Evolutionary conservation across 129 eudicot genomes (phyloP).

Genomic region (Flaveria brownii): DNA sequence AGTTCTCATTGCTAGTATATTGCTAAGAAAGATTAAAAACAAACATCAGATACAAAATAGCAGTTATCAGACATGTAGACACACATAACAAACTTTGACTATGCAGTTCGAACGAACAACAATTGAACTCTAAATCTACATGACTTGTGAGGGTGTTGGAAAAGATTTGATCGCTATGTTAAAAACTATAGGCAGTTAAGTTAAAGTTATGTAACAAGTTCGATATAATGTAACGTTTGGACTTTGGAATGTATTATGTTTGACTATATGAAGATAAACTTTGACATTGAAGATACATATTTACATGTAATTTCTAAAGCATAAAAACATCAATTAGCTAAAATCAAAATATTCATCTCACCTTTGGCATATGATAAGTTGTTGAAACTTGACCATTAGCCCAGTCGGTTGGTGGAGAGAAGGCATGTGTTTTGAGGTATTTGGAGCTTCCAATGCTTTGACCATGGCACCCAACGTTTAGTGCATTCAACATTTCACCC

Average conservation of each 20-base stretch:
- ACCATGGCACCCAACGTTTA: slow-evolving; percentile 29
- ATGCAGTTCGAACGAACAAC: slow-evolving; percentile 23
- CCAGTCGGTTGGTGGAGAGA: slow-evolving; percentile 43
- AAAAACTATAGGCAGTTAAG: not conserved
- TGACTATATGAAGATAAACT: not conserved
- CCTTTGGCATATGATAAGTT: slow-evolving; percentile 41
- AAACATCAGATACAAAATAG: slow-evolving; percentile 18
- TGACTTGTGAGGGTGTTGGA: not conserved
- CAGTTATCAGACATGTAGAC: not conserved
- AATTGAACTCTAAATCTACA: not conserved
- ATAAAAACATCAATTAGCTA: too few relatives aligned
- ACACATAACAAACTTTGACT: slow-evolving; percentile 6
- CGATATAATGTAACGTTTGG: not conserved
- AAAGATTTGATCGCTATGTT: not conserved
- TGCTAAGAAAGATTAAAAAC: slow-evolving; percentile 20
- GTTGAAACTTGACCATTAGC: slow-evolving; percentile 37
- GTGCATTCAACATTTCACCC: slow-evolving; percentile 29
- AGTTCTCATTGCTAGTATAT: slow-evolving; percentile 37
- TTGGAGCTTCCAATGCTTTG: slow-evolving; percentile 42
- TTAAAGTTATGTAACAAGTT: not conserved
- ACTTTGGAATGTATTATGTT: not conserved
- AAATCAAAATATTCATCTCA: slow-evolving; percentile 34
- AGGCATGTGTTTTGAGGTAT: slow-evolving; percentile 36
- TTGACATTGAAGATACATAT: not conserved
- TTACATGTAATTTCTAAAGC: too few relatives aligned